Base-by-base conservation (phyloP, 2,329 filamentous ascomycete species). In the Ceratocystis variospora region DNA sequence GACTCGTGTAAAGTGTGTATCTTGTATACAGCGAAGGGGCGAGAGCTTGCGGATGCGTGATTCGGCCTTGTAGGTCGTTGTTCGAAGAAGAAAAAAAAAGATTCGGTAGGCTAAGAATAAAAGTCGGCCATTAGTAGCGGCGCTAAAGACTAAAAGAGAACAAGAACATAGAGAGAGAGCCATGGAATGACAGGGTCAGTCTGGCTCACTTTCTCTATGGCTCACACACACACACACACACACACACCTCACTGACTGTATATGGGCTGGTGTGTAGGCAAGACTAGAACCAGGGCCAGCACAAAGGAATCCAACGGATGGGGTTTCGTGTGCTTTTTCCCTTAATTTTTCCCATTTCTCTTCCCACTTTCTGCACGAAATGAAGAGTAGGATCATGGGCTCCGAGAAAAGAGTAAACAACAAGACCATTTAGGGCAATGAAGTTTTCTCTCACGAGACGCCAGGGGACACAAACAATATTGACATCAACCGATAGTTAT, bases 111-210 rank as follows among this genome's bases (percentile, higher is more conserved):
- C 59, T 62, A 45, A 45, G 41, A 25, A 44, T 19, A 62, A 62
- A 62, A 62, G 59, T 62, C 15, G 22, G 10, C 8, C 31, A 10
- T 59, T 59, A 59, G 55, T n/a, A 59, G 55, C 28, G 28, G 55
- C 33, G 55, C 55, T 59, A 59, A 19, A 17, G 55, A 59, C 55
- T 59, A 59, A 59, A 59, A 59, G 17, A 28, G 55, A 59, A 59
- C 15, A 2, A 37, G 28, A 15, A 59, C 55, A 10, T 59, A n/a
- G 55, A 17, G 25, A 59, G 6, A 59, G 50, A 10, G 55, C 37
- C 22, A 57, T 17, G 15, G 19, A 15, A 37, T n/a, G 28, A 59
- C 53, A 59, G 55, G 55, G 55, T 19, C 48, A 59, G 55, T 15
- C 37, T 15, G 37, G 12, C 37, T 41, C 37, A 3, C 37, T 15